Evolutionary conservation across 1,284 basidiomycete species (phyloP).

Genomic region (Xerocomus amazonicus): DNA sequence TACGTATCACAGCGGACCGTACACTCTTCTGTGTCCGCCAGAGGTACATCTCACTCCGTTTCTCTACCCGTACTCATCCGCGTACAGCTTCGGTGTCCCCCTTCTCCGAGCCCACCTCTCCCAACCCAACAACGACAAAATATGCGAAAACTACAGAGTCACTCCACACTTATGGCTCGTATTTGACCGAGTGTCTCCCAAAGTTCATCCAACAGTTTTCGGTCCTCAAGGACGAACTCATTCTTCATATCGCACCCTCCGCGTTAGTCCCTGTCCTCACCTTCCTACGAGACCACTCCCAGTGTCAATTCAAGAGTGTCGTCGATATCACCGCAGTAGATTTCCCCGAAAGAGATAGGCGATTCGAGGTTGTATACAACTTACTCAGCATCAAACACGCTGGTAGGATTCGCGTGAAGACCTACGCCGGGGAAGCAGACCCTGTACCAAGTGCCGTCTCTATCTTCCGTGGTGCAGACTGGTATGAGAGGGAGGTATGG

Average conservation of each 20-base stretch:
- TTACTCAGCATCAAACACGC: conserved; percentile 77
- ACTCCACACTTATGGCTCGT: conserved; percentile 87
- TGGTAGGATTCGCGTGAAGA: conserved; percentile 93
- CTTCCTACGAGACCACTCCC: conserved; percentile 95
- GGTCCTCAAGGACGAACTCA: conserved; percentile 96
- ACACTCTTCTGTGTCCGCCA: conserved; percentile 24
- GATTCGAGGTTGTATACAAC: conserved; percentile 98
- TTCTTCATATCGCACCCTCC: conserved; percentile 83
- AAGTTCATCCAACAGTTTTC: conserved; percentile 97
- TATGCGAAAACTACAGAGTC: conserved; percentile 69
- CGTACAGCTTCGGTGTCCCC: conserved; percentile 65
- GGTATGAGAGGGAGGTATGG: conserved; percentile 99
- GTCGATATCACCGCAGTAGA: conserved; percentile 97
- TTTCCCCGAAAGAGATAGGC: conserved; percentile 88
- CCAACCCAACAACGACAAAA: conserved; percentile 73
- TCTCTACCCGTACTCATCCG: conserved; percentile 11
- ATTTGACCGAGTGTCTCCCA: conserved; percentile 85
- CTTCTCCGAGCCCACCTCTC: conserved; percentile 82
- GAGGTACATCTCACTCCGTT: conserved; percentile 33
- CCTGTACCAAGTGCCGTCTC: conserved; percentile 83
- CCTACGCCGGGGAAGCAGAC: conserved; percentile 95
- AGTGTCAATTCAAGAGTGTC: conserved; percentile 90
- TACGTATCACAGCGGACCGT: conserved; percentile 18
- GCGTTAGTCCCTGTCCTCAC: conserved; percentile 84
- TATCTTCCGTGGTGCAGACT: conserved; percentile 91